phyloP scores from a whole-genome alignment of 176 grass and related monocot species.

The Raddia guianensis region DNA sequence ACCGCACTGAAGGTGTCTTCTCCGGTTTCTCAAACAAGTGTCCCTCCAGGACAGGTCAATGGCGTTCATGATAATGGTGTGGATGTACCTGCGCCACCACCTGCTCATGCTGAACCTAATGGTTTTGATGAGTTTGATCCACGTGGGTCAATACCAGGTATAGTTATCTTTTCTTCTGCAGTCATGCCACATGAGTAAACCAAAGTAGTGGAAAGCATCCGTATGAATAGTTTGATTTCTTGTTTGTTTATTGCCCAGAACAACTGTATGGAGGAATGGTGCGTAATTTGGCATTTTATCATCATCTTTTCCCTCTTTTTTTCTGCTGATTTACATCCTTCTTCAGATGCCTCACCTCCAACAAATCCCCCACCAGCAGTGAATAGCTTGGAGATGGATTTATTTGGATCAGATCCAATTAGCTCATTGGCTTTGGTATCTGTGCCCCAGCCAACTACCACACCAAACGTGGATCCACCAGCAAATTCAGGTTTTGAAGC shows the following conservation, averaged over 20 bases:
- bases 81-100: slow-evolving; percentile 44
- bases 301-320: slow-evolving; percentile 31
- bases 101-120: slow-evolving; percentile 44
- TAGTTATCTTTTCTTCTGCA: slow-evolving; percentile 13
- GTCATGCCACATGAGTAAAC: slow-evolving; percentile 14
- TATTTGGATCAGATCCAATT: slow-evolving; percentile 88
- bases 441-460: slow-evolving; percentile 53
- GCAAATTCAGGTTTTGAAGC: slow-evolving; percentile 67
- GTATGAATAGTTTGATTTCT: background rate
- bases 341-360: slow-evolving; percentile 44
- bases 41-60: slow-evolving; percentile 33
- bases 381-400: slow-evolving; percentile 84
- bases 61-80: slow-evolving; percentile 41
- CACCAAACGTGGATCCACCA: slow-evolving; percentile 50
- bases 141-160: slow-evolving; percentile 81
- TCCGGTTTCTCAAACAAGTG: slow-evolving; percentile 39
- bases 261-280: background rate
- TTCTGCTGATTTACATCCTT: slow-evolving; percentile 13
- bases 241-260: slow-evolving; percentile 30
- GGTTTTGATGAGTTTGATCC: slow-evolving; percentile 99
- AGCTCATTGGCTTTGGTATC: slow-evolving; percentile 77
- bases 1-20: slow-evolving; percentile 42
- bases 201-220: slow-evolving; percentile 22
- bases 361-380: slow-evolving; percentile 42
- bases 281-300: slow-evolving; percentile 11